Evolutionary conservation across 306 rosid genomes (phyloP).

Genomic region (Casuarina cunninghamiana): DNA sequence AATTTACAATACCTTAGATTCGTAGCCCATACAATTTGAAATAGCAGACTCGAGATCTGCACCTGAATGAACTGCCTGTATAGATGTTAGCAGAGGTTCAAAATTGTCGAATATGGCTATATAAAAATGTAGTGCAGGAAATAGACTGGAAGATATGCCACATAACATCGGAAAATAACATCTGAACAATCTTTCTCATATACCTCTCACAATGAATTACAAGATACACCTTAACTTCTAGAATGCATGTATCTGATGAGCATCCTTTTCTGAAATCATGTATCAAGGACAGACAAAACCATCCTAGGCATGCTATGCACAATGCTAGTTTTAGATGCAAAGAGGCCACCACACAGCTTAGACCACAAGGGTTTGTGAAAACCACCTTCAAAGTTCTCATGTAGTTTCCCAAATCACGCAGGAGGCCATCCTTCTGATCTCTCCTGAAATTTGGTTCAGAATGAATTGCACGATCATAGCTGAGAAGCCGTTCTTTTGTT

Average conservation of each 20-base stretch:
- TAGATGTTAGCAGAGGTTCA: slow-evolving; percentile 20
- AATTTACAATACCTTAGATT: slow-evolving; percentile 63
- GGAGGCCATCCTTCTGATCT: slow-evolving; percentile 83
- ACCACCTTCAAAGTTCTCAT: slow-evolving; percentile 94
- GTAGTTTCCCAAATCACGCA: slow-evolving; percentile 82
- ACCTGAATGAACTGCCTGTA: slow-evolving; percentile 99
- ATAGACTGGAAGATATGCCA: slow-evolving; percentile 26
- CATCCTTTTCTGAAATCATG: neutral
- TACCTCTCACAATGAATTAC: neutral
- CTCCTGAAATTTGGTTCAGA: slow-evolving; percentile 77
- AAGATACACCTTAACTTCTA: neutral
- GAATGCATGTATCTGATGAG: neutral
- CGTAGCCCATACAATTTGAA: slow-evolving; percentile 84
- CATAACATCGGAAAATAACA: neutral
- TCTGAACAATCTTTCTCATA: neutral
- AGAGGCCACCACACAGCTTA: slow-evolving; percentile 8
- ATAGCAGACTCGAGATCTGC: slow-evolving; percentile 94
- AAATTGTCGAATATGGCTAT: slow-evolving; percentile 16
- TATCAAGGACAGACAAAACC: slow-evolving; percentile 24
- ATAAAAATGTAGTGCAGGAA: slow-evolving; percentile 21
- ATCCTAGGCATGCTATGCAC: neutral
- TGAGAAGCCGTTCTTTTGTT: slow-evolving; percentile 92
- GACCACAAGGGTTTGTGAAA: slow-evolving; percentile 28
- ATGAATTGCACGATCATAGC: slow-evolving; percentile 94
- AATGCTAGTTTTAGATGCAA: slow-evolving; percentile 14